Base-by-base conservation (phyloP, 2,329 filamentous ascomycete genomes). In the Fusarium algeriense region DNA sequence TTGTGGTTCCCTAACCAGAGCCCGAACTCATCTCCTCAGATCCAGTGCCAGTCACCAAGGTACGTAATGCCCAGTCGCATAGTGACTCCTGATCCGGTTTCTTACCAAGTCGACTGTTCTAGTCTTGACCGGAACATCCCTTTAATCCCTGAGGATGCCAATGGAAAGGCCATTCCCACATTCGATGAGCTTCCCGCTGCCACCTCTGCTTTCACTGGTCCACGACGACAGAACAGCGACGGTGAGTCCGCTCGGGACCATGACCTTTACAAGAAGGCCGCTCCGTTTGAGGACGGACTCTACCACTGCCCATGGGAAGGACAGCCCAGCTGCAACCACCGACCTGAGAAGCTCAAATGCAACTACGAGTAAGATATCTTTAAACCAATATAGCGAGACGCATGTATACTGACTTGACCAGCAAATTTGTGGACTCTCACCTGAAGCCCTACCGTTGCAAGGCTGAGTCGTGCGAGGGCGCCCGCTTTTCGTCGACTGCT, bases 401-500 rank as follows among this genome's bases (percentile, higher is more conserved):
- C 7, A 19, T 53, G 13, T 19, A 15, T 58, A 74, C 79, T 81
- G 68, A 78, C 73, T 44, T 30, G 23, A 55, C 52, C 80, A 97
- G 95, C 88, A 98, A 98, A 88, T 97, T 96, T 77, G 91, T 98
- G 75, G 95, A 98, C 83, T 98, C 95, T 32, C 95, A 98, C 84
- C 83, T 98, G 78, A 97, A 97, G 88, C 95, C 95, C 19, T 98
- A 98, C 85, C 91, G 93, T 67, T 98, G 95, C 91, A 97, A 96
- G 89, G 87, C 92, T 73, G 86, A 90, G 69, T 88, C 90, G 28
- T 98, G 95, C 83, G 90, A 93, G 80, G 93, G 94, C 79, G 90
- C 94, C 71, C 91, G 93, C 45, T 98, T 98, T 82, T 98, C 95
- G 19, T 98, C 95, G 43, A 98, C 95, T 69, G 95, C 95, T 38